Evolutionary conservation across 2,329 filamentous ascomycete species (phyloP).

Genomic region (Gliomastix tumulicola): DNA sequence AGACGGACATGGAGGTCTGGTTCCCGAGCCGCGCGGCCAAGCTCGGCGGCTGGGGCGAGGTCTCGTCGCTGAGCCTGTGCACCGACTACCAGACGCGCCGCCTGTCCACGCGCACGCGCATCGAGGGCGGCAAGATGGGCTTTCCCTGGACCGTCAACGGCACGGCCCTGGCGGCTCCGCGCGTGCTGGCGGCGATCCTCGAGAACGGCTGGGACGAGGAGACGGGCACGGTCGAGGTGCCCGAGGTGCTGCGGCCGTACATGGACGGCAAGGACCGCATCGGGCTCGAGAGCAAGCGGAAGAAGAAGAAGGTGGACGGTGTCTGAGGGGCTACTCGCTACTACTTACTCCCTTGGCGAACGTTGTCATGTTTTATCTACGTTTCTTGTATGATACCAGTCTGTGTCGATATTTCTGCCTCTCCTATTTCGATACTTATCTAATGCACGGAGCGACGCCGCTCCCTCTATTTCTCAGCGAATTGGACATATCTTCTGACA

Average conservation of each 20-base stretch:
- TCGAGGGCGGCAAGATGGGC: constrained; percentile 44
- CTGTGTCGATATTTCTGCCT: too few relatives aligned
- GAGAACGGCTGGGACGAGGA: constrained; percentile 85
- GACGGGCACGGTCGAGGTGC: constrained; percentile 61
- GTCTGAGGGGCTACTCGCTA: too few relatives aligned
- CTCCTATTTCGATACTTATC: too few relatives aligned
- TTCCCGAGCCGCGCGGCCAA: constrained; percentile 65
- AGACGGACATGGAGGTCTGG: constrained; percentile 89
- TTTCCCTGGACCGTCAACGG: constrained; percentile 93
- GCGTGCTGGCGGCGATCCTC: constrained; percentile 80
- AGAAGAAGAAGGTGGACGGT: constrained; percentile 15
- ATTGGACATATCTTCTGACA: too few relatives aligned
- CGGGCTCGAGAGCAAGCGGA: constrained; percentile 25
- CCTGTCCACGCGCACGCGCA: constrained; percentile 65
- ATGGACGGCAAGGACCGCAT: constrained; percentile 74
- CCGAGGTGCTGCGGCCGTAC: constrained; percentile 71
- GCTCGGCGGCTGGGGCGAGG: constrained; percentile 75
- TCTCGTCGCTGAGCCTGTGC: constrained; percentile 85
- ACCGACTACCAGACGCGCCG: constrained; percentile 90
- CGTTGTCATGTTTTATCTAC: too few relatives aligned
- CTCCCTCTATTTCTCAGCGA: too few relatives aligned
- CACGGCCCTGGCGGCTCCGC: constrained; percentile 84
- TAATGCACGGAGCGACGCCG: too few relatives aligned
- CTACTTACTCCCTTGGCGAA: too few relatives aligned
- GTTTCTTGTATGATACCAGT: too few relatives aligned